phyloP scores from a whole-genome alignment of 306 rosid genomes.

The Cicer yamashitae region DNA sequence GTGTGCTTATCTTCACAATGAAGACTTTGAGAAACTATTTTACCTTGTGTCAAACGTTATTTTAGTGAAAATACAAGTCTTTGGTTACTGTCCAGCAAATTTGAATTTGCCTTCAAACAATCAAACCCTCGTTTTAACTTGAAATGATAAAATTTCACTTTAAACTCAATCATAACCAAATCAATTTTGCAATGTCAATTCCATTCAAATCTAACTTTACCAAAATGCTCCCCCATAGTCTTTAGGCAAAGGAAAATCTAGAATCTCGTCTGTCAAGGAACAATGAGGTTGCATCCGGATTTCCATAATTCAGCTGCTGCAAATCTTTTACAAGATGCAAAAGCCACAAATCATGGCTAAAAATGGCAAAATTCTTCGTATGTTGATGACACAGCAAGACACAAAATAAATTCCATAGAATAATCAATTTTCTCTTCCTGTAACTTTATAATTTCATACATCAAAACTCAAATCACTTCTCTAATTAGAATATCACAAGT shows the following conservation, averaged over 20 bases:
- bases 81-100: background rate
- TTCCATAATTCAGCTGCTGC: background rate
- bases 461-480: constrained; percentile 12
- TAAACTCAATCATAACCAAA: background rate
- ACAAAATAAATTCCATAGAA: constrained; percentile 1
- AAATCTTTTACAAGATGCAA: constrained; percentile 7
- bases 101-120: background rate
- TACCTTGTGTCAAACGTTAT: background rate
- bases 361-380: background rate
- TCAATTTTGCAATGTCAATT: background rate
- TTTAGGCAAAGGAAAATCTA: constrained; percentile 23
- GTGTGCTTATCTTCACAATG: background rate
- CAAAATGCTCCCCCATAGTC: background rate
- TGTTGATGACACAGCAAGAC: background rate
- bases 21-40: background rate
- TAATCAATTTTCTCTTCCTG: too few relatives aligned
- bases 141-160: background rate
- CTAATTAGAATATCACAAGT: constrained; percentile 9
- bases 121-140: background rate
- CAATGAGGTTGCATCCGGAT: background rate
- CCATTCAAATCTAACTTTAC: background rate
- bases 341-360: background rate
- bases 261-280: background rate
- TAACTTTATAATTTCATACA: background rate
- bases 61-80: constrained; percentile 13